Base-by-base conservation (phyloP, 2,329 filamentous ascomycete genomes). In the Sordariomycetes sp. region DNA sequence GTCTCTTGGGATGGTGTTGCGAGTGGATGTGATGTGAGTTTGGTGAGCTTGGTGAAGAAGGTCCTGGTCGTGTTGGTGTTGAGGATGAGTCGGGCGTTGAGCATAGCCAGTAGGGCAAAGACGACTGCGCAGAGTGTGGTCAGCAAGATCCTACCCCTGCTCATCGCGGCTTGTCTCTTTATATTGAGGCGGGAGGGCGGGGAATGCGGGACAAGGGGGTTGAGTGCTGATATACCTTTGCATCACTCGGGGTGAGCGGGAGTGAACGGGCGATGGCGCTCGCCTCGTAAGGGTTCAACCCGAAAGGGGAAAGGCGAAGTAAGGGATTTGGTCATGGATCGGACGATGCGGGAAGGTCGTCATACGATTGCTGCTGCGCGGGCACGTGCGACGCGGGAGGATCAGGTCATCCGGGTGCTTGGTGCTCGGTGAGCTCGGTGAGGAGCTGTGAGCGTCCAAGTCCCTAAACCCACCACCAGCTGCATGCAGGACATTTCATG, bases 51-150 rank as follows among this genome's bases (percentile, higher is more conserved):
- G n/a, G 56, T 17, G 51, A 39, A 20, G 15, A 28, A 24, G 7
- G 52, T 28, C 36, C 36, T 50, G 45, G 45, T 50, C 10, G 22
- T 24, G 10, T 2, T 17, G 50, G 45, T n/a, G 56, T 20, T 52
- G 56, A 22, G 22, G 42, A 36, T 52, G 42, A 22, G 7, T n/a
- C 56, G 56, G 52, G 24, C 45, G 35, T 45, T 25, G 20, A 57
- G 52, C 56, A 57, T 57, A 53, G 56, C 34, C 56, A 53, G 50
- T 10, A 53, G n/a, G 34, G 36, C 50, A 34, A 57, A 57, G 50
- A 53, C 10, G 50, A 42, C 54, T 51, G 54, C 50, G n/a, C 52
- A 53, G 34, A 57, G 50, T 1, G 51, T 57, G 6, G 54, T 56
- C 15, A 56, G 54, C 54, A 56, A 20, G 42, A 56, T 56, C 36